These are phyloP conservation scores for Aspergillus conjunctus DNA, from an alignment of 495 filamentous ascomycete genomes.

Conservation along the genomic window DNA sequence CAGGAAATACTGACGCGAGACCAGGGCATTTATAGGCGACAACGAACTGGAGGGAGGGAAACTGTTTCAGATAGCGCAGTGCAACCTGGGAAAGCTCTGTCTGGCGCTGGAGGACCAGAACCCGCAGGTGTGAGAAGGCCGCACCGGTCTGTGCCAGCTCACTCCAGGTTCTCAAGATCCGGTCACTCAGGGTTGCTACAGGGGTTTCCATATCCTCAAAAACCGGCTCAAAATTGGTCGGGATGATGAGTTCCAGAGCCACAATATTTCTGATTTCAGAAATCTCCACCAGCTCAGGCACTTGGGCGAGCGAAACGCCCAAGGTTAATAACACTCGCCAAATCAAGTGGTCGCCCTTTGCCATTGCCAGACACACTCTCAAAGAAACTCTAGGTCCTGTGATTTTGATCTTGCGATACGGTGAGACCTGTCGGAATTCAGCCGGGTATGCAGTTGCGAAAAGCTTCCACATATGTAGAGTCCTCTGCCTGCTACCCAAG, in stretches of 20 bases:
- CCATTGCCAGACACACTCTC: constrained; percentile 36
- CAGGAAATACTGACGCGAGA: constrained; percentile 2
- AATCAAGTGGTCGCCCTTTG: constrained; percentile 29
- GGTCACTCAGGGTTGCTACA: constrained; percentile 33
- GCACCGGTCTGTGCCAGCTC: constrained; percentile 32
- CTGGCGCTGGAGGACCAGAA: constrained; percentile 39
- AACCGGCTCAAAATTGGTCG: background rate
- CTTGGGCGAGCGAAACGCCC: constrained; percentile 25
- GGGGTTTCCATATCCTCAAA: constrained; percentile 8
- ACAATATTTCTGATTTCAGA: constrained; percentile 40
- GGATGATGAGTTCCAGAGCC: constrained; percentile 38
- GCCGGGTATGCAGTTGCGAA: constrained; percentile 38
- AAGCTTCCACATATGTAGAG: constrained; percentile 48
- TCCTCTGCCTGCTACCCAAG: constrained; percentile 42
- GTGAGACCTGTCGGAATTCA: constrained; percentile 30
- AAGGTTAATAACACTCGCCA: constrained; percentile 42
- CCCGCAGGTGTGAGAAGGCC: constrained; percentile 38
- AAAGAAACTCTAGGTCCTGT: constrained; percentile 29
- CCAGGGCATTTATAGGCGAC: constrained; percentile 30
- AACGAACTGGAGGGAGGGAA: constrained; percentile 37
- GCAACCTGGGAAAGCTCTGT: constrained; percentile 24
- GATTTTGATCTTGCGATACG: constrained; percentile 30
- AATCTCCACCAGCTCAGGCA: constrained; percentile 39
- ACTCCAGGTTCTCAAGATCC: constrained; percentile 43
- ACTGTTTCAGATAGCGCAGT: constrained; percentile 28